Conservation (phyloP, 2,329 filamentous ascomycete genomes). For the Penicillium expansum region DNA sequence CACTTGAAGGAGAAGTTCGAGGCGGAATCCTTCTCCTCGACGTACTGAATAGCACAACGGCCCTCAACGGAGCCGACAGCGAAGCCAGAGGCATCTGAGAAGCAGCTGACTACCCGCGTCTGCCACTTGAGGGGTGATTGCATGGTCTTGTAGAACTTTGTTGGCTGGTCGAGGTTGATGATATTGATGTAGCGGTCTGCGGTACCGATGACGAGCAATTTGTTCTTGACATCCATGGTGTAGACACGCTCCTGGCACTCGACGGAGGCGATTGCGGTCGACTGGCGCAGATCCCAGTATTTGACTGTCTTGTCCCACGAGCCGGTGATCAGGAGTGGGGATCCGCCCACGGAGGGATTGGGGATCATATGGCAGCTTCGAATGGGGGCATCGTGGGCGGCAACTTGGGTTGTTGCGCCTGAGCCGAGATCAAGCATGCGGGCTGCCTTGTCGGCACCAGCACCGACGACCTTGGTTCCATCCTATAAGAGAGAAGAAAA, state of each 20-base stretch:
- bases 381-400: constrained; percentile 81
- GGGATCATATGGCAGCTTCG: constrained; percentile 76
- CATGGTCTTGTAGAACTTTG: constrained; percentile 91
- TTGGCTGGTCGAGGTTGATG: constrained; percentile 82
- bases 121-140: constrained; percentile 98
- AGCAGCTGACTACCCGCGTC: constrained; percentile 91
- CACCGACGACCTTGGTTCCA: constrained; percentile 82
- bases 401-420: constrained; percentile 64
- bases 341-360: constrained; percentile 47
- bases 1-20: constrained; percentile 99
- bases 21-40: constrained; percentile 88
- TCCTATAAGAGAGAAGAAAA: constrained; percentile 57
- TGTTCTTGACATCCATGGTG: constrained; percentile 84
- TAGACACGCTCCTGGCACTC: constrained; percentile 62
- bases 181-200: constrained; percentile 97
- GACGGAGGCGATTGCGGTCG: constrained; percentile 46
- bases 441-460: constrained; percentile 85
- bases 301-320: constrained; percentile 59
- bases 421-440: constrained; percentile 77
- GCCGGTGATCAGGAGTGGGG: constrained; percentile 84
- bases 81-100: constrained; percentile 85
- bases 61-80: constrained; percentile 96
- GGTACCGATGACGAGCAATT: constrained; percentile 85
- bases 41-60: constrained; percentile 95
- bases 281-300: constrained; percentile 56